Evolutionary conservation across 2,329 filamentous ascomycete species (phyloP).

Genomic region (Capronia epimyces): DNA sequence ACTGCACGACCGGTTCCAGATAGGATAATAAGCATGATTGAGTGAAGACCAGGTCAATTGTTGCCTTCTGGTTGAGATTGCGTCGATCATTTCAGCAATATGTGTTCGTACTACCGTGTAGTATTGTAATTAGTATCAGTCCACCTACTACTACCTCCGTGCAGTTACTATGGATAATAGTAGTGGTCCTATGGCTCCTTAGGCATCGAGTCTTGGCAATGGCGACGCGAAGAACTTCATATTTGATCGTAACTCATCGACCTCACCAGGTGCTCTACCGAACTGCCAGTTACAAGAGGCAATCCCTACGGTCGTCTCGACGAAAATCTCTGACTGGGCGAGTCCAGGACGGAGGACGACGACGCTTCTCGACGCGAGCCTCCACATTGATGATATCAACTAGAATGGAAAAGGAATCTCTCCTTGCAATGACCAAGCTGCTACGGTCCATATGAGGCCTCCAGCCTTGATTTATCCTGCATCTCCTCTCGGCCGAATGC

Average conservation of each 20-base stretch:
- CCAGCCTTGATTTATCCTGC: not conserved
- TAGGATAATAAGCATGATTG: too few relatives aligned
- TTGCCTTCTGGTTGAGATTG: too few relatives aligned
- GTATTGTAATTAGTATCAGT: too few relatives aligned
- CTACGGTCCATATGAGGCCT: conserved; percentile 13
- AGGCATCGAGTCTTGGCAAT: not conserved
- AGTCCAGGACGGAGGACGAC: not conserved
- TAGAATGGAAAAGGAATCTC: conserved; percentile 26
- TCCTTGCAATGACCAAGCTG: conserved; percentile 27
- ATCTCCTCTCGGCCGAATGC: too few relatives aligned
- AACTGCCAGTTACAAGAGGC: not conserved
- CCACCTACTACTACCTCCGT: too few relatives aligned
- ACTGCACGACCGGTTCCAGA: not conserved
- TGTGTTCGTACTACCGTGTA: too few relatives aligned
- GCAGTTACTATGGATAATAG: too few relatives aligned
- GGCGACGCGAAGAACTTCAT: not conserved
- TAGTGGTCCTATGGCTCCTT: not conserved
- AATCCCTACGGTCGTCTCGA: not conserved
- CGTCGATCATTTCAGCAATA: too few relatives aligned
- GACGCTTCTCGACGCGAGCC: not conserved
- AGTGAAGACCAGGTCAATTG: too few relatives aligned
- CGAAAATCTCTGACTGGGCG: not conserved
- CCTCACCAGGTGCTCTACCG: not conserved
- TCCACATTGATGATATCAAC: not conserved
- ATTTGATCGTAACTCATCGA: not conserved